phyloP scores from a whole-genome alignment of 129 eudicot genomes.

The Sambucus nigra region DNA sequence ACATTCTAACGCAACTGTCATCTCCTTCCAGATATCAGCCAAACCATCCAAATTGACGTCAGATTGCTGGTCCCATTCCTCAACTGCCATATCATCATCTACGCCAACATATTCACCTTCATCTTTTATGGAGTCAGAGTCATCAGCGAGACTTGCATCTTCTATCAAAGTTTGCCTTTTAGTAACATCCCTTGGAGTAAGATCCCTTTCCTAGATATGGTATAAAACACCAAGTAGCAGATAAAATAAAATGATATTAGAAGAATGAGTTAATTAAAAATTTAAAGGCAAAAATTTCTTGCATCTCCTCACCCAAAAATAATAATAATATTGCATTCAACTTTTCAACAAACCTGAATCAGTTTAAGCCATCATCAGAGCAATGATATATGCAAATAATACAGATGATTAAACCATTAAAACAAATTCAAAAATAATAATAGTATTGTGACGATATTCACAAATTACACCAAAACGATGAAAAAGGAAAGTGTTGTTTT shows the following conservation, averaged over 20 bases:
- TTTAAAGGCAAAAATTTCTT: neutral
- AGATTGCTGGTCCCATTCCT: slow-evolving; percentile 24
- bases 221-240: slow-evolving; percentile 13
- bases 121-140: slow-evolving; percentile 22
- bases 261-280: slow-evolving; percentile 1
- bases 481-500: too few relatives aligned
- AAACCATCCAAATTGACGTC: slow-evolving; percentile 48
- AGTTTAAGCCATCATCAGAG: neutral
- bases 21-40: slow-evolving; percentile 80
- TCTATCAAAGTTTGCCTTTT: slow-evolving; percentile 19
- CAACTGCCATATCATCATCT: slow-evolving; percentile 34
- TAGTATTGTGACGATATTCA: slow-evolving; percentile 2
- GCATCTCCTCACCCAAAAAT: neutral
- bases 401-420: neutral
- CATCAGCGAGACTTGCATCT: slow-evolving; percentile 17
- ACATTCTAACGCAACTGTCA: slow-evolving; percentile 60
- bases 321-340: neutral
- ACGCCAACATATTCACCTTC: slow-evolving; percentile 44
- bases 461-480: slow-evolving; percentile 1
- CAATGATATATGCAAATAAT: neutral
- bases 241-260: slow-evolving; percentile 9
- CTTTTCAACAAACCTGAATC: slow-evolving; percentile 1
- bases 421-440: slow-evolving; percentile 1
- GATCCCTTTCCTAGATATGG: slow-evolving; percentile 35
- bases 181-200: slow-evolving; percentile 27